Evolutionary conservation across 73 alveolate species (phyloP), one percentile per base, ranked within the genome.

Genomic region (Loxodes magnus): DNA sequence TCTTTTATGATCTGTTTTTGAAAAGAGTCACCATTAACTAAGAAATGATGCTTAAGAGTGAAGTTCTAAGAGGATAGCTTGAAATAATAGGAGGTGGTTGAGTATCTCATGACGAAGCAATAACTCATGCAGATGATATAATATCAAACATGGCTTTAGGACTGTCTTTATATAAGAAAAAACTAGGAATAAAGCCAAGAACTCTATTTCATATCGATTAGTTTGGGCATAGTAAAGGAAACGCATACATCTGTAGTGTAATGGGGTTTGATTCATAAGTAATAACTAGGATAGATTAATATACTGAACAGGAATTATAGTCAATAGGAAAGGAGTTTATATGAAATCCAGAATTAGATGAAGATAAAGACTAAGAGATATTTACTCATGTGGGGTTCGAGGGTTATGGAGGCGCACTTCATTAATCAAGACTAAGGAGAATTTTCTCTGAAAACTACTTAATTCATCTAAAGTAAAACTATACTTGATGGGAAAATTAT

Each of bases 151-250:
- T 84, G 89, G 58, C 72, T 41, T 57, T 66, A 4, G 97, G 97
- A 5, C 88, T 72, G 48, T 55, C 68, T 20, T 88, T 73, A 54
- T 63, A 84, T 33, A 27, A 55, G 54, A 79, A 79, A 34, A 77
- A 72, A 33, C 76, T 88, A 49, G 79, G 58, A 28, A 41, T 68
- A 20, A 68, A 68, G 20, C 92, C 93, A 14, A 77, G 42, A 28
- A 63, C 76, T 9, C 96, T 94, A 16, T 88, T 96, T 94, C 71
- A 75, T 42, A 65, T 88, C 31, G 98, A 88, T 69, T 94, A 96
- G 17, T 88, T 88, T 75, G 98, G 98, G 0, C 98, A 88, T 65
- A 49, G 82, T 20, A 48, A 56, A 46, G 57, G 94, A 2, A 77
- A 76, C 41, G 88, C 90, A 3, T 83, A 86, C 19, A 34, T 83